These are phyloP conservation scores for Stephania cephalantha DNA, from an alignment of 164 flowering plant genomes.

Conservation along the genomic window DNA sequence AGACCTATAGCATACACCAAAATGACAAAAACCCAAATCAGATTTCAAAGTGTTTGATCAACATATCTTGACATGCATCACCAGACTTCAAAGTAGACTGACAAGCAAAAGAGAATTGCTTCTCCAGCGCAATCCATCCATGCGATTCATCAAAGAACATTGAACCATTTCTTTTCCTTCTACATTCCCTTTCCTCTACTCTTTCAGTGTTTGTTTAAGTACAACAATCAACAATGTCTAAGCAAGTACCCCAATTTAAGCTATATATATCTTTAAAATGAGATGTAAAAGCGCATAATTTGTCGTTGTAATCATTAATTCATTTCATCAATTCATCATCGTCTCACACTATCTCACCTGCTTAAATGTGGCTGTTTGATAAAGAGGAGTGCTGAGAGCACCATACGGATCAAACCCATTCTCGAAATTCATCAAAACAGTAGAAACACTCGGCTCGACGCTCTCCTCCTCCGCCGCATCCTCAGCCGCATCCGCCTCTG, in stretches of 20 bases:
- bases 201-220: too few relatives aligned
- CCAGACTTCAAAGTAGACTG: neutral
- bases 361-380: conserved; percentile 97
- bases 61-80: neutral
- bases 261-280: too few relatives aligned
- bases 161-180: neutral
- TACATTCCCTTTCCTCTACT: too few relatives aligned
- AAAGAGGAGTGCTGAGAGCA: conserved; percentile 81
- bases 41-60: too few relatives aligned
- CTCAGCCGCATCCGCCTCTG: conserved; percentile 18
- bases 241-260: too few relatives aligned
- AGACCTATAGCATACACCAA: too few relatives aligned
- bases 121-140: neutral
- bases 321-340: neutral
- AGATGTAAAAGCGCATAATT: too few relatives aligned
- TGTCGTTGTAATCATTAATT: too few relatives aligned
- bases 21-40: too few relatives aligned
- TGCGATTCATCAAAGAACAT: neutral
- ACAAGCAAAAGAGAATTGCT: neutral
- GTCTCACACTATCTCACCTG: conserved; percentile 40
- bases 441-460: conserved; percentile 74
- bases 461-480: conserved; percentile 13
- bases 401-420: conserved; percentile 73
- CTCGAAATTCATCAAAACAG: conserved; percentile 72
- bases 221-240: too few relatives aligned